phyloP scores from a whole-genome alignment of 2,329 filamentous ascomycete genomes.

The Apiospora rasikravindrae region DNA sequence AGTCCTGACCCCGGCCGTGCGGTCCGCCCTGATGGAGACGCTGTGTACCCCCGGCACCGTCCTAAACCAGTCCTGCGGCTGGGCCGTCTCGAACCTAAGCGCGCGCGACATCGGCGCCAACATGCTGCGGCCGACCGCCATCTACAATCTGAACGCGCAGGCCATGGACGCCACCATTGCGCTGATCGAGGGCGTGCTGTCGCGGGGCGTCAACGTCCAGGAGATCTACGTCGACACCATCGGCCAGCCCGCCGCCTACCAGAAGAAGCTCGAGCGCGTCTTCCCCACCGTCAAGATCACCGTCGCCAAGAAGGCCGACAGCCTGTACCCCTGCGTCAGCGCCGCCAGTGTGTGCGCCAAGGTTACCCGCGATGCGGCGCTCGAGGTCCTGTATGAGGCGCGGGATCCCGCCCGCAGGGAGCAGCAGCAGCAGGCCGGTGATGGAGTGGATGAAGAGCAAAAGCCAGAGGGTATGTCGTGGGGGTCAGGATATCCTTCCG shows the following conservation, averaged over 20 bases:
- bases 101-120: constrained; percentile 81
- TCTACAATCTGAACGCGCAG: constrained; percentile 94
- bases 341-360: constrained; percentile 95
- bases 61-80: constrained; percentile 66
- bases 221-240: constrained; percentile 97
- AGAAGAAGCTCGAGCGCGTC: constrained; percentile 79
- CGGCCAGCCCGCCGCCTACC: constrained; percentile 81
- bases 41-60: constrained; percentile 69
- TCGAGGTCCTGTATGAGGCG: constrained; percentile 76
- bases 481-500: constrained; percentile 94
- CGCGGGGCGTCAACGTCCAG: constrained; percentile 77
- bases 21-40: constrained; percentile 70
- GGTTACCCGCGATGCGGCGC: constrained; percentile 88
- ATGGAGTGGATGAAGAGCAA: constrained; percentile 33
- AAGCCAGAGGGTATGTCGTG: constrained; percentile 59
- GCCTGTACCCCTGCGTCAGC: constrained; percentile 88
- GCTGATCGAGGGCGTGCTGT: constrained; percentile 79
- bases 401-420: constrained; percentile 42
- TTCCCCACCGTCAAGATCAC: constrained; percentile 80
- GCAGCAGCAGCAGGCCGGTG: constrained; percentile 30
- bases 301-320: constrained; percentile 91
- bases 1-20: constrained; percentile 80
- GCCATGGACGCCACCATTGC: constrained; percentile 90
- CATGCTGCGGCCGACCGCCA: constrained; percentile 70
- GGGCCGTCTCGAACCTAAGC: constrained; percentile 81